These are phyloP conservation scores for Amanita brunnescens DNA, from an alignment of 768 basidiomycete species.

Conservation along the genomic window DNA sequence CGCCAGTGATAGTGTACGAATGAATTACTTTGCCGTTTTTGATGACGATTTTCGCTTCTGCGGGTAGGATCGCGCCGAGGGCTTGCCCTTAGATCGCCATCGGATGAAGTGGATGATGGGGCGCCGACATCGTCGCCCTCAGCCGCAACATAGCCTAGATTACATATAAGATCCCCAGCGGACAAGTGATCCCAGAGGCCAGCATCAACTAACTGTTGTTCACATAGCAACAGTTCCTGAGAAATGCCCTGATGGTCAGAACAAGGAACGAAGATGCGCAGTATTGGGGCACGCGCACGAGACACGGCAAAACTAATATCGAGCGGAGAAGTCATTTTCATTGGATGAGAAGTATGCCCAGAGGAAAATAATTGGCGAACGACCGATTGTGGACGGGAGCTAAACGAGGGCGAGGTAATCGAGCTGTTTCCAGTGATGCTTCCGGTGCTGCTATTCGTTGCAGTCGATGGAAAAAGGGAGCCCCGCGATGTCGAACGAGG, in stretches of 20 bases:
- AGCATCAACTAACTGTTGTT: constrained; percentile 56
- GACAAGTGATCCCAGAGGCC: constrained; percentile 73
- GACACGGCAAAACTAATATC: constrained; percentile 54
- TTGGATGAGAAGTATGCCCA: constrained; percentile 10
- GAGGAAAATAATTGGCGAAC: neutral
- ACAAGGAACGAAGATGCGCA: constrained; percentile 71
- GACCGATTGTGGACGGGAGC: neutral
- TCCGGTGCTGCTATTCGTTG: neutral
- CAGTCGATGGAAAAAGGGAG: constrained; percentile 9
- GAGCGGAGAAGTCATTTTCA: constrained; percentile 36
- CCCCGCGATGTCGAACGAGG: constrained; percentile 14
- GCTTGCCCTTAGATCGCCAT: neutral
- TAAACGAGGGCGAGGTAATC: constrained; percentile 4
- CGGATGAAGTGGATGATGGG: constrained; percentile 5
- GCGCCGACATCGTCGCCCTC: constrained; percentile 6
- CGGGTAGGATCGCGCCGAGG: neutral
- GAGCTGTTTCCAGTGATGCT: neutral
- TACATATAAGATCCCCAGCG: constrained; percentile 70
- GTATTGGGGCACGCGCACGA: constrained; percentile 59
- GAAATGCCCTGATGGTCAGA: constrained; percentile 36
- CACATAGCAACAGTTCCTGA: constrained; percentile 45
- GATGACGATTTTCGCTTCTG: neutral
- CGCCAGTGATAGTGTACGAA: constrained; percentile 6
- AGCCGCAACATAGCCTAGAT: constrained; percentile 66
- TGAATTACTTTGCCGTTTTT: neutral